Evolutionary conservation across 1,139 yeast genomes (phyloP).

Genomic region (Nakaseomyces kungkrabaensis): DNA sequence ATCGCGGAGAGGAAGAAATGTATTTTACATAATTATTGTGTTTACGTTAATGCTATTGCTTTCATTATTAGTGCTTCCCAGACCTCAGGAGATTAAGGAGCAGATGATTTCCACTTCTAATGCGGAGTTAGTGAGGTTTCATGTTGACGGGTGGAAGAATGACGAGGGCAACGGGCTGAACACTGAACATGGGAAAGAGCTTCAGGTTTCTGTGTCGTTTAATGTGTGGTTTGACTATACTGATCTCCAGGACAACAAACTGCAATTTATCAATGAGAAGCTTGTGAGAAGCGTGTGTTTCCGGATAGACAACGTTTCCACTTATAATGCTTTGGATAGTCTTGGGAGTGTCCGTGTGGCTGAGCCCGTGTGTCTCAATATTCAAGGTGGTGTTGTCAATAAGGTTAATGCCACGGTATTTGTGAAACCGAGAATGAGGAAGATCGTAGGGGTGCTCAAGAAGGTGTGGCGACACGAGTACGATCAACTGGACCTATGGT

Average conservation of each 20-base stretch:
- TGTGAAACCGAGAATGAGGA: conserved; percentile 22
- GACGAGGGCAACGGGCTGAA: conserved; percentile 9
- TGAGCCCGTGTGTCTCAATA: conserved; percentile 19
- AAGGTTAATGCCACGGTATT: conserved; percentile 17
- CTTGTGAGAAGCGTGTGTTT: conserved; percentile 18
- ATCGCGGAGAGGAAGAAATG: too few relatives aligned
- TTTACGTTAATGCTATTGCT: too few relatives aligned
- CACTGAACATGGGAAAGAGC: conserved; percentile 16
- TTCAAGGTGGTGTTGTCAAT: conserved; percentile 14
- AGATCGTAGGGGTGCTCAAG: conserved; percentile 18
- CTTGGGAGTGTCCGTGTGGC: conserved; percentile 15
- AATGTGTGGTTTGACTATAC: conserved; percentile 20
- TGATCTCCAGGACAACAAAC: conserved; percentile 6
- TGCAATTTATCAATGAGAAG: conserved; percentile 13
- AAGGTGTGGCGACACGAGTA: conserved; percentile 22
- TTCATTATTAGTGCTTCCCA: neutral
- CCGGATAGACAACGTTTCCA: conserved; percentile 17
- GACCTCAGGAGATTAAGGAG: neutral
- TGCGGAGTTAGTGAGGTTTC: conserved; percentile 14
- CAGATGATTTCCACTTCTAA: conserved; percentile 12
- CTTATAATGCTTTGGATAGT: conserved; percentile 14
- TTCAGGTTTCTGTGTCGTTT: conserved; percentile 17
- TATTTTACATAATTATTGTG: too few relatives aligned
- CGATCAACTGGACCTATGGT: conserved; percentile 19
- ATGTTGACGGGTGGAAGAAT: conserved; percentile 26